Conservation (phyloP, 1,284 basidiomycete species). For the Naganishia cerealis region DNA sequence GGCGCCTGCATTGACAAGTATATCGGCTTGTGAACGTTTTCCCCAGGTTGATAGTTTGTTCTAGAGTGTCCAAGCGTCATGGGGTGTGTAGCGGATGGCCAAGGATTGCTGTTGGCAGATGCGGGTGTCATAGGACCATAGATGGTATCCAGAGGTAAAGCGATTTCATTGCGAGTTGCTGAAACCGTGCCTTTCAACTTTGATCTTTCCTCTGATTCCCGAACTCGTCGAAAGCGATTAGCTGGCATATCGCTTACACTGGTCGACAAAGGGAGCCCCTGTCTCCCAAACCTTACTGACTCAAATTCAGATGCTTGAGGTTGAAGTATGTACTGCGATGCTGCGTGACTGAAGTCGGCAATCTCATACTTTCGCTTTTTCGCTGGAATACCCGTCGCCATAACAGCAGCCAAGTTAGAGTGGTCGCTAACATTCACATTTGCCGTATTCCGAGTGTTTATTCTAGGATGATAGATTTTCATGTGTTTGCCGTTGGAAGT, state of each 20-base stretch:
- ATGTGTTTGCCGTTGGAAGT: neutral
- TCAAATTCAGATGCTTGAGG: neutral
- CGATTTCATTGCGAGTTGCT: slow-evolving; percentile 11
- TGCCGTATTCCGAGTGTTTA: neutral
- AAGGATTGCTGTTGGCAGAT: neutral
- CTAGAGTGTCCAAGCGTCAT: neutral
- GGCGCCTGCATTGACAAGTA: neutral
- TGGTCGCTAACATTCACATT: neutral
- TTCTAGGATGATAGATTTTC: neutral
- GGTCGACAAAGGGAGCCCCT: neutral
- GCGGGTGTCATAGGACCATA: neutral
- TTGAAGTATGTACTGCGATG: neutral
- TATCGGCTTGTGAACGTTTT: neutral
- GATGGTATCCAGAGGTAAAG: slow-evolving; percentile 15
- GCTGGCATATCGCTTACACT: neutral
- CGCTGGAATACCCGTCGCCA: neutral
- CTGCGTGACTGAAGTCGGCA: neutral
- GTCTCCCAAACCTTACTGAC: neutral
- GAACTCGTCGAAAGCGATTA: neutral
- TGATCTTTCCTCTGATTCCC: neutral
- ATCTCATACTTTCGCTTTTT: neutral
- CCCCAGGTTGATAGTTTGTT: neutral
- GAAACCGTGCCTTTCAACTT: neutral
- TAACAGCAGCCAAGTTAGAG: neutral
- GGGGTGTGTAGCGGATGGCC: neutral